Percentiles rank a stretch among this genome's conserved stretches.
Conservation (phyloP, 2,329 filamentous ascomycete genomes). For the Apiospora pterosperma region DNA sequence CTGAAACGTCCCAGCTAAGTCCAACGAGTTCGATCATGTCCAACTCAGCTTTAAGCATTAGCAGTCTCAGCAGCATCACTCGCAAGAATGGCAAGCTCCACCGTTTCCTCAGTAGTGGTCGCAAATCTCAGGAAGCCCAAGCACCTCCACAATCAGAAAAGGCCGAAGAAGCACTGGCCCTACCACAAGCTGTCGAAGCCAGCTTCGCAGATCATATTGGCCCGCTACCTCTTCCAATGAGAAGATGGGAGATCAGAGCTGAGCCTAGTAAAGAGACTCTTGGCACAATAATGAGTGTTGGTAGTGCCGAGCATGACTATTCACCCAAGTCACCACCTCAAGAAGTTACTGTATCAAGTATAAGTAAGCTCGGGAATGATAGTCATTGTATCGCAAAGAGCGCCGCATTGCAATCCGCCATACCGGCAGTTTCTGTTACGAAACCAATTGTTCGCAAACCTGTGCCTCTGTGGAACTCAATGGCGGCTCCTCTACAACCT, state of each 20-base stretch:
- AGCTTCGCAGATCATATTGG: conserved; percentile 32
- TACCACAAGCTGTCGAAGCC: conserved; percentile 24
- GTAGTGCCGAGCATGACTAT: conserved; percentile 36
- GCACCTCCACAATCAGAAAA: neutral
- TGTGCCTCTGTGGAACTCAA: conserved; percentile 15
- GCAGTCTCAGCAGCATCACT: conserved; percentile 31
- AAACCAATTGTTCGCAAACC: conserved; percentile 31
- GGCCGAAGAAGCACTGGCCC: neutral
- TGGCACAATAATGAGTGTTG: conserved; percentile 48
- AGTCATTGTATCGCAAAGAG: neutral
- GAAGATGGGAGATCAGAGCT: conserved; percentile 32
- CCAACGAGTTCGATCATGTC: conserved; percentile 27
- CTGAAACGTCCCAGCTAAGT: conserved; percentile 22
- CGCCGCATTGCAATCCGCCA: conserved; percentile 10
- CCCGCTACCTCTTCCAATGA: conserved; percentile 31
- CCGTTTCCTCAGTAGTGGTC: conserved; percentile 34
- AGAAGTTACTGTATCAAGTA: conserved; percentile 1
- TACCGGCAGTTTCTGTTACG: conserved; percentile 24
- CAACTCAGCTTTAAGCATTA: conserved; percentile 29
- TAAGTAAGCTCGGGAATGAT: neutral
- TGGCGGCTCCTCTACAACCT: neutral
- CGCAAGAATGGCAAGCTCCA: conserved; percentile 36
- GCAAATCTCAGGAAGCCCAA: conserved; percentile 28
- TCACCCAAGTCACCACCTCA: conserved; percentile 14
- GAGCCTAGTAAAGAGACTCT: conserved; percentile 45